Percentiles rank a stretch among this genome's conserved stretches.
Conservation (phyloP, 306 rosid species). For the Datisca glomerata region DNA sequence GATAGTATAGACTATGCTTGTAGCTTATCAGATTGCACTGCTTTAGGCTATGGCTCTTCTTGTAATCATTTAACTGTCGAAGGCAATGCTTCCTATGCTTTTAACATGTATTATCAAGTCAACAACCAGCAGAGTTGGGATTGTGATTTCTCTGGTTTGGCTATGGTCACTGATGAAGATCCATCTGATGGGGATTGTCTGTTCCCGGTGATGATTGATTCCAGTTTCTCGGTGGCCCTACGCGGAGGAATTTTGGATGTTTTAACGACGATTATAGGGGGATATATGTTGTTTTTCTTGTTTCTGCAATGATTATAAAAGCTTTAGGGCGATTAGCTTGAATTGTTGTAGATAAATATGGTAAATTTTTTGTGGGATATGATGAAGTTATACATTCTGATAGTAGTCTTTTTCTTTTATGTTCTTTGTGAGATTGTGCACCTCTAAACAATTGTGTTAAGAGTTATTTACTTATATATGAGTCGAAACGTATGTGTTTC, state of each 20-base stretch:
- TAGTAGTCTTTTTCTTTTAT: too few species aligned
- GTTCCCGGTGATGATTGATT: constrained; percentile 60
- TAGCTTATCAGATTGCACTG: constrained; percentile 74
- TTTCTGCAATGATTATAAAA: too few species aligned
- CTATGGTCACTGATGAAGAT: constrained; percentile 36
- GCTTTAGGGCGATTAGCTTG: too few species aligned
- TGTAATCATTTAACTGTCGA: constrained; percentile 40
- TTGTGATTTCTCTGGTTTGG: constrained; percentile 70
- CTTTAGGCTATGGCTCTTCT: constrained; percentile 87
- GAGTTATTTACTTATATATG: too few species aligned
- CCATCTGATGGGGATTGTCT: constrained; percentile 57
- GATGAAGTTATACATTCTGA: too few species aligned
- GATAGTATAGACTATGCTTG: constrained; percentile 64
- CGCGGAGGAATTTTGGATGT: constrained; percentile 10
- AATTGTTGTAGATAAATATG: too few species aligned
- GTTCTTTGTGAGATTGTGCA: too few species aligned
- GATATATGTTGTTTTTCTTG: constrained; percentile 23
- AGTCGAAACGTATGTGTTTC: too few species aligned
- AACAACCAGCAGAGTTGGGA: constrained; percentile 44
- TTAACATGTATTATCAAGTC: constrained; percentile 79
- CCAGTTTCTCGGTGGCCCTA: constrained; percentile 17
- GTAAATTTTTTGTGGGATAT: too few species aligned
- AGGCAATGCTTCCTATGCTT: constrained; percentile 92
- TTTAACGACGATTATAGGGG: constrained; percentile 13
- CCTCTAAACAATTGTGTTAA: too few species aligned